Base-by-base conservation (phyloP, 2,329 filamentous ascomycete genomes). In the Phaeosphaeria sp. region DNA sequence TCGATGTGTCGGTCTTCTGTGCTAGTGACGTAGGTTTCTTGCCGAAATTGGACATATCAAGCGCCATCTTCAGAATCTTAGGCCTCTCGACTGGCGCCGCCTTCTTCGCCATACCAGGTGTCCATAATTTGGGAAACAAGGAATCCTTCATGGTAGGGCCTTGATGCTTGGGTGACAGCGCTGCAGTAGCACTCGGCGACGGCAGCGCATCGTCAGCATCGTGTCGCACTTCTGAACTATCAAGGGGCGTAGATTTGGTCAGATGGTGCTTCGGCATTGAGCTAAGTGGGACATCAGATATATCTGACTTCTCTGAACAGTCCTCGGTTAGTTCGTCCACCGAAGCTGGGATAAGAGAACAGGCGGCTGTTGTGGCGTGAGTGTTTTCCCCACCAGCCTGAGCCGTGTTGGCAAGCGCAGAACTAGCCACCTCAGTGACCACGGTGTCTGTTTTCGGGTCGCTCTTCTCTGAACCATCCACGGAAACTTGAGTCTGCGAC, bases 21-120 rank as follows among this genome's bases (percentile, higher is more conserved):
- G 25, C n/a, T 10, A 42, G 46, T 6, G 56, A 3, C 1, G 36
- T 15, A 1, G 54, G 36, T 50, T 69, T 66, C 4, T 47, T 47
- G 23, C 59, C 57, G 13, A 58, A 69, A 43, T 67, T 70, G 1
- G 64, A 63, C 20, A 64, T 49, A 30, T 72, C 66, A 1, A 72
- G 60, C 0, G 62, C 62, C 27, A 72, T 64, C 15, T 61, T 65
- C 17, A 73, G 49, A 9, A 55, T 61, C 25, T 62, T 67, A 1
- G 69, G 63, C 18, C 62, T 66, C 6, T 68, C 66, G 0, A 63
- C 62, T 0, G 66, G 65, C 3, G 65, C 44, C 0, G 52, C 52
- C 1, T 57, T 56, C 58, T 71, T 73, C 33, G 72, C 46, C 0
- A 55, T 72, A 1, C 65, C 56, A 46, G 1, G 67, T 65, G 2